A percentile compares a stretch with the other conserved stretches of the same genome.
phyloP scores from a whole-genome alignment of 257 asterid genomes.

The Solanum gracilifrons region DNA sequence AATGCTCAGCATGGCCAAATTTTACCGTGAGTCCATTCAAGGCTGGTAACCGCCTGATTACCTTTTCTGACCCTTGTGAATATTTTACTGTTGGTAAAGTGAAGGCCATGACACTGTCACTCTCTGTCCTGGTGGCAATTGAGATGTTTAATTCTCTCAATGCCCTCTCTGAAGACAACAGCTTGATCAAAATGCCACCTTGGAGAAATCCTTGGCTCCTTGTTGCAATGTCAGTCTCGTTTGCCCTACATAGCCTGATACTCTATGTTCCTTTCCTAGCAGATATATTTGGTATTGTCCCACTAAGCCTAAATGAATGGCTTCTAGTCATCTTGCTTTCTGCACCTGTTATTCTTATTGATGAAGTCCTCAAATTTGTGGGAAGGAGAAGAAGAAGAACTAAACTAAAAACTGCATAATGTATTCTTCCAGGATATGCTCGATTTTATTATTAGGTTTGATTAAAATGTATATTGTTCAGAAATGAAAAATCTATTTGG shows the following conservation, averaged over 20 bases:
- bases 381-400: conserved; percentile 46
- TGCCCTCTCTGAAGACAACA: conserved; percentile 84
- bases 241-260: conserved; percentile 53
- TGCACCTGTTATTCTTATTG: conserved; percentile 58
- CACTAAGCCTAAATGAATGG: conserved; percentile 60
- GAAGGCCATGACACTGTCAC: conserved; percentile 79
- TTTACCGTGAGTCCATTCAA: conserved; percentile 64
- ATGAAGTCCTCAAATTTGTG: conserved; percentile 57
- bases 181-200: conserved; percentile 80
- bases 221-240: conserved; percentile 59
- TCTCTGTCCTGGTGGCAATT: conserved; percentile 73
- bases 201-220: conserved; percentile 90
- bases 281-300: conserved; percentile 61
- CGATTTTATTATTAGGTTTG: background rate
- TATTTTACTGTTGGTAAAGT: conserved; percentile 68
- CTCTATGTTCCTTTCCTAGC: conserved; percentile 66
- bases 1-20: conserved; percentile 66
- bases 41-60: conserved; percentile 36
- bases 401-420: conserved; percentile 35
- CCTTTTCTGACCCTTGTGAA: conserved; percentile 62
- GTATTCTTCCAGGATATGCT: background rate
- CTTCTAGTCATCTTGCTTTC: conserved; percentile 49
- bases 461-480: background rate
- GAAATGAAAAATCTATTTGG: background rate
- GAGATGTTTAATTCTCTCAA: conserved; percentile 88